Evolutionary conservation across 805 yeast genomes (phyloP), one percentile per base, ranked within the genome.

Genomic region (Saturnispora galanensis): DNA sequence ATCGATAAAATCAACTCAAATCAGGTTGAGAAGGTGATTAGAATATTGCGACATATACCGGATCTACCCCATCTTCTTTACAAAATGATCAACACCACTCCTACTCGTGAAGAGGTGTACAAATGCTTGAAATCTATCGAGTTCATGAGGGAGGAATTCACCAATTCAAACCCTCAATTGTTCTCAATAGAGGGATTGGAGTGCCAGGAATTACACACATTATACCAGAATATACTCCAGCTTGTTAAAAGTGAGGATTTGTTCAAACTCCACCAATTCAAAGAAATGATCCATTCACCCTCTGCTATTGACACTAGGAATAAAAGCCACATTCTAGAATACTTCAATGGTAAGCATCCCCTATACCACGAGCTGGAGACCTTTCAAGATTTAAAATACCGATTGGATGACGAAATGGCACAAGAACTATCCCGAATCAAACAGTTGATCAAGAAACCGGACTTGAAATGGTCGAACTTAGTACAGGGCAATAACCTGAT

Each of bases 401-500:
- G 65, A 2, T 63, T 80, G 6, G 78, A 79, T 41, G 43, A 50
- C 0, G 65, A 68, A 12, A 60, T 93, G 3, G 60, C 71, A 0
- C 64, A 60, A 0, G 89, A 84, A 50, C 62, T 89, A n/a, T 48
- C 52, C 2, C 51, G 53, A 0, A 67, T 84, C 3, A 65, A 76
- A 40, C 56, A 47, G 1, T 39, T 69, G 0, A 59, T 85, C 28
- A 47, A 43, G 17, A 50, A 50, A 35, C 45, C 41, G 16, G 45
- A 42, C 26, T 33, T 50, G 16, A 41, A 50, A 36, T 50, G 38
- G 45, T 15, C 38, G 2, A 42, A 47, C 32, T 32, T 42, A 2
- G 40, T 21, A 41, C 80, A 77, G 42, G 84, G 81, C 16, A 81
- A 86, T 2, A 84, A 81, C 55, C 64, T 89, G 39, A 71, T 93